Conservation (phyloP, 306 rosid genomes). For the Pterocarpus macrocarpus region DNA sequence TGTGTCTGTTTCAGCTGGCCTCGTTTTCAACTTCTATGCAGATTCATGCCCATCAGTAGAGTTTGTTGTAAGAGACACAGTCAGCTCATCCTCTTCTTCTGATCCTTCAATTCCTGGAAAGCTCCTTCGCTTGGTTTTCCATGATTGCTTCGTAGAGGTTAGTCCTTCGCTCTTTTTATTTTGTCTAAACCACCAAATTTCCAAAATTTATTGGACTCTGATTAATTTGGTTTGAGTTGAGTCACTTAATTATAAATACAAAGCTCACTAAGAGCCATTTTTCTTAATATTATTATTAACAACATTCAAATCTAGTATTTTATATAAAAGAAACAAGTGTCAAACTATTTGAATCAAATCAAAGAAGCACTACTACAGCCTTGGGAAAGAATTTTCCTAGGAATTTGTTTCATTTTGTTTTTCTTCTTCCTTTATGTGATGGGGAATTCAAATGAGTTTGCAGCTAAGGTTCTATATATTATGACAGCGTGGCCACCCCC, state of each 20-base stretch:
- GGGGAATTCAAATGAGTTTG: constrained; percentile 8
- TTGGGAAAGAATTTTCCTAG: not conserved
- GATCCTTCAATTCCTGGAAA: constrained; percentile 85
- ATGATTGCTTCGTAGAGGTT: constrained; percentile 92
- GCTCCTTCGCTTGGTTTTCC: constrained; percentile 87
- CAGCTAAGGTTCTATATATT: not conserved
- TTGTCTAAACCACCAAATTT: too few relatives aligned
- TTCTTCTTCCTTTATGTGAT: not conserved
- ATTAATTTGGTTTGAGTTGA: too few relatives aligned
- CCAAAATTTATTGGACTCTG: too few relatives aligned
- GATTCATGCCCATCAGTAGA: constrained; percentile 81
- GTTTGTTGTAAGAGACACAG: constrained; percentile 62
- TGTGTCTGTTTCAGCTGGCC: constrained; percentile 51
- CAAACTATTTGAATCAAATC: not conserved
- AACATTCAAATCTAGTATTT: not conserved
- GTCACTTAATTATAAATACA: too few relatives aligned
- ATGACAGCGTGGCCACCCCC: not conserved
- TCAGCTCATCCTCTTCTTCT: constrained; percentile 66
- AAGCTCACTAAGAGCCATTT: too few relatives aligned
- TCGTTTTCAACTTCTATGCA: constrained; percentile 69
- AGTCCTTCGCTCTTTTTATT: not conserved
- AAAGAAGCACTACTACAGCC: not conserved
- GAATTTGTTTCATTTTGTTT: not conserved
- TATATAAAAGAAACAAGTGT: not conserved
- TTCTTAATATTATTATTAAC: too few relatives aligned